These are phyloP conservation scores for Aspergillus puulaauensis DNA, from an alignment of 2,329 filamentous ascomycete species.

Conservation along the genomic window DNA sequence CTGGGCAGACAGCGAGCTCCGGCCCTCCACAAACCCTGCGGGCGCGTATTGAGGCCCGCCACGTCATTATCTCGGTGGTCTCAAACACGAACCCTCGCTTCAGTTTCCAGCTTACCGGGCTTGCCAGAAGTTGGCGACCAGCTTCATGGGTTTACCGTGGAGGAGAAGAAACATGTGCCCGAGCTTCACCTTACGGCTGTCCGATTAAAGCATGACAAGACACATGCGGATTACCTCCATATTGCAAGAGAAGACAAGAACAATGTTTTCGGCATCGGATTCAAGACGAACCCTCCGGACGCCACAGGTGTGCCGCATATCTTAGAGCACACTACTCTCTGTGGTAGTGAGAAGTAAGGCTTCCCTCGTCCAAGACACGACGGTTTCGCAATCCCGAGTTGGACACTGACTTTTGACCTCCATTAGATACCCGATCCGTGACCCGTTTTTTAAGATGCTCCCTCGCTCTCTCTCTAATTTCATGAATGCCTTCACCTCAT, in stretches of 20 bases:
- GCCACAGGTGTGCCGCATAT: slow-evolving; percentile 97
- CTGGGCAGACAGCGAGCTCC: slow-evolving; percentile 26
- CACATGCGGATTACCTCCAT: slow-evolving; percentile 92
- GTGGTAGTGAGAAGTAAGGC: slow-evolving; percentile 83
- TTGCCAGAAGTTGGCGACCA: slow-evolving; percentile 79
- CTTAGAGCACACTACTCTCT: slow-evolving; percentile 93
- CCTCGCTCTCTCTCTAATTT: slow-evolving; percentile 98
- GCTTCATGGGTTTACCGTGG: slow-evolving; percentile 89
- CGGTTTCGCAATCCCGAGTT: background rate
- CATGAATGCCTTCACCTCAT: slow-evolving; percentile 98
- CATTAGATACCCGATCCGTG: slow-evolving; percentile 85
- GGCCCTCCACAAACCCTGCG: slow-evolving; percentile 19
- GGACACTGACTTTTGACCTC: background rate
- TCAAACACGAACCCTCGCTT: slow-evolving; percentile 26
- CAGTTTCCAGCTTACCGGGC: slow-evolving; percentile 71
- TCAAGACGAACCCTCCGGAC: slow-evolving; percentile 98
- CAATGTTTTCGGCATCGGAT: slow-evolving; percentile 99
- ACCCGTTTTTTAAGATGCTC: slow-evolving; percentile 99
- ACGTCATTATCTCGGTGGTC: slow-evolving; percentile 17
- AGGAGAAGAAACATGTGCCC: slow-evolving; percentile 85
- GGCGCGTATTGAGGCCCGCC: slow-evolving; percentile 20
- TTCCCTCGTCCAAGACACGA: background rate
- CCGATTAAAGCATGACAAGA: slow-evolving; percentile 90
- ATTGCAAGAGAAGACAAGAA: slow-evolving; percentile 94
- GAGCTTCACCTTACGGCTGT: slow-evolving; percentile 91